Evolutionary conservation across 2,329 filamentous ascomycete genomes (phyloP).

Genomic region (Didymella pinodella): DNA sequence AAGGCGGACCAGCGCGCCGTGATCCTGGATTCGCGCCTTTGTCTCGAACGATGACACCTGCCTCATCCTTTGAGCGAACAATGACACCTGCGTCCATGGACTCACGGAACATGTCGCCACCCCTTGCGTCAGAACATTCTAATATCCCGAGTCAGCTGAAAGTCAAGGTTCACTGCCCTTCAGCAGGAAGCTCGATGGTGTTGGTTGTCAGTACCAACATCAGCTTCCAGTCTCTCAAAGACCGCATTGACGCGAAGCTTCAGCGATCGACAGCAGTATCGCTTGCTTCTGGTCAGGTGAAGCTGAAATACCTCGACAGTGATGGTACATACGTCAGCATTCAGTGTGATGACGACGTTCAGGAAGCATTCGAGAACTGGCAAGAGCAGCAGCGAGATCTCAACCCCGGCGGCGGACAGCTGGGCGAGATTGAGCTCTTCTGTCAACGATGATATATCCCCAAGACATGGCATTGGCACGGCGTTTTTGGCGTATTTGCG

Average conservation of each 20-base stretch:
- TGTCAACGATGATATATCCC: constrained; percentile 45
- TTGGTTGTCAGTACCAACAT: constrained; percentile 97
- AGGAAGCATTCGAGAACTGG: constrained; percentile 95
- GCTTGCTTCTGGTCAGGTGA: constrained; percentile 81
- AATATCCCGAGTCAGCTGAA: constrained; percentile 79
- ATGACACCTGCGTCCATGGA: constrained; percentile 50
- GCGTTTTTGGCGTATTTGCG: constrained; percentile 13
- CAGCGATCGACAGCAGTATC: constrained; percentile 84
- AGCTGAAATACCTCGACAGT: constrained; percentile 83
- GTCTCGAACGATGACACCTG: constrained; percentile 49
- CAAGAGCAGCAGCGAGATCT: constrained; percentile 74
- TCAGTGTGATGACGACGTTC: constrained; percentile 93
- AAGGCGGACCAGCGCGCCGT: constrained; percentile 39
- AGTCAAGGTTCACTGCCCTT: constrained; percentile 85
- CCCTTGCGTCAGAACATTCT: constrained; percentile 42
- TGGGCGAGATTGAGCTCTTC: constrained; percentile 81
- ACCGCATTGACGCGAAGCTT: constrained; percentile 95
- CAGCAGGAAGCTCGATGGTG: constrained; percentile 86
- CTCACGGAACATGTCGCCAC: constrained; percentile 51
- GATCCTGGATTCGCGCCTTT: constrained; percentile 42
- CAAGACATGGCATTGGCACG: constrained; percentile 18
- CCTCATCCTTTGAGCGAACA: constrained; percentile 51
- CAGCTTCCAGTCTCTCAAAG: constrained; percentile 89
- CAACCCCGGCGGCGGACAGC: constrained; percentile 68
- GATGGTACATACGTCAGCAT: constrained; percentile 95